Evolutionary conservation across 495 filamentous ascomycete species (phyloP), one percentile per base, ranked within the genome.

Genomic region (Corynascus novoguineensis): DNA sequence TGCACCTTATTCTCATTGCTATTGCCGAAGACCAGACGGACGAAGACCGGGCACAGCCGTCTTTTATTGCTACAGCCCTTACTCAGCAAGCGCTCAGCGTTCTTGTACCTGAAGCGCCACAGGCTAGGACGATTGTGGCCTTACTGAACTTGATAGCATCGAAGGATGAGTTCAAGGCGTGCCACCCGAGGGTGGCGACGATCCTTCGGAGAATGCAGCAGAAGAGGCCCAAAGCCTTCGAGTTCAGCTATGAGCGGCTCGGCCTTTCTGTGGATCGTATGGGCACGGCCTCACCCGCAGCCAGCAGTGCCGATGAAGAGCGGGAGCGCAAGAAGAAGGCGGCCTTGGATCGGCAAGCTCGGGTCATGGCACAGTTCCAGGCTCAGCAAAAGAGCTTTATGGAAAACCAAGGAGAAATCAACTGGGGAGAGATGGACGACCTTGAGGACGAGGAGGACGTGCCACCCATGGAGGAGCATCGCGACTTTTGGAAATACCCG

Each of bases 331-430:
- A 90, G 78, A 97, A 96, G 76, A 83, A 86, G 62, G 85, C 92
- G 28, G 93, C 95, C 0, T 70, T 90, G 32, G 90, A 92, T 57
- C 80, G 93, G 46, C 90, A 97, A 72, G 91, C 91, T 9, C 84
- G 81, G 60, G 88, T 97, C 19, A 96, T 97, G 91, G 92, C 91
- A 2, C 89, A 96, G 67, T 95, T 97, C 75, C 93, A 96, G 68
- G 85, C 95, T 64, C 90, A 99, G 64, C 95, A 97, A 65, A 90
- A 95, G 70, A 90, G 82, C 61, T 97, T 97, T 73, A 69, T 97
- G 73, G 85, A 88, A 55, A 90, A 82, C 60, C 90, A 96, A 67
- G 86, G 86, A 29, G 82, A 83, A 32, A 78, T 95, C 60, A 87
- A 95, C 66, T 96, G 91, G 85, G 90, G 86, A 15, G 87, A 88